phyloP scores from a whole-genome alignment of 1,284 basidiomycete genomes.

The Leccinum subspadiceum region DNA sequence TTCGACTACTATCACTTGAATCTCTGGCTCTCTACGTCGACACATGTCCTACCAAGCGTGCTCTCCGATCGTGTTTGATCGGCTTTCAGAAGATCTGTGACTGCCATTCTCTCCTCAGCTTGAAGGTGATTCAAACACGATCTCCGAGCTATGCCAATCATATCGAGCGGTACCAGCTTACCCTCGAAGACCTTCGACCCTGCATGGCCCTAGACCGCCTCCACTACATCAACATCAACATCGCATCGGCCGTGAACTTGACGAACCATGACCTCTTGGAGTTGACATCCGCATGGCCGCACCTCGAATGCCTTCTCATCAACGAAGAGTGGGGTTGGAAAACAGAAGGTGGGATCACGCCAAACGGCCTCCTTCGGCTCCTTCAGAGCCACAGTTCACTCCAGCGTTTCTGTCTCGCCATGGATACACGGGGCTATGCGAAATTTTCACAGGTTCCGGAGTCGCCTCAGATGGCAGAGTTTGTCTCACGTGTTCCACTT shows the following conservation, averaged over 20 bases:
- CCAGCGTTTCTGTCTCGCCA: slow-evolving; percentile 20
- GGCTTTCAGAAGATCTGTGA: slow-evolving; percentile 13
- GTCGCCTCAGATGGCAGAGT: background rate
- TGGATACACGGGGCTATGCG: slow-evolving; percentile 19
- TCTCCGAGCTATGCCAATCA: background rate
- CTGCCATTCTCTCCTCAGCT: slow-evolving; percentile 3
- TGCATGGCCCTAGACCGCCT: slow-evolving; percentile 16
- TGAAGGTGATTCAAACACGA: slow-evolving; percentile 16
- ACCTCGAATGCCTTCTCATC: slow-evolving; percentile 17
- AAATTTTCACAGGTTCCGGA: background rate
- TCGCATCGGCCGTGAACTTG: slow-evolving; percentile 10
- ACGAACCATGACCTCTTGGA: slow-evolving; percentile 14
- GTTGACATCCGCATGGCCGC: slow-evolving; percentile 18
- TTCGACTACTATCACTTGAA: slow-evolving; percentile 14
- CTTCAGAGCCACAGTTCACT: slow-evolving; percentile 13
- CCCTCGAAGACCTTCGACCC: slow-evolving; percentile 18
- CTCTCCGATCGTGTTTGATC: slow-evolving; percentile 9
- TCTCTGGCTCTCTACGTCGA: slow-evolving; percentile 16
- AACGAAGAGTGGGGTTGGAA: slow-evolving; percentile 23
- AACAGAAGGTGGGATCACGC: slow-evolving; percentile 16
- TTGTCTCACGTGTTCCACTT: slow-evolving; percentile 4
- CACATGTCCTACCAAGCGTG: slow-evolving; percentile 10
- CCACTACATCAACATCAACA: slow-evolving; percentile 15
- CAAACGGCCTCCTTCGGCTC: slow-evolving; percentile 16
- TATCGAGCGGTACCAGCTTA: slow-evolving; percentile 10